These are phyloP conservation scores for Saccharomyces hybrid DNA, from an alignment of 1,139 yeast species.

Conservation along the genomic window DNA sequence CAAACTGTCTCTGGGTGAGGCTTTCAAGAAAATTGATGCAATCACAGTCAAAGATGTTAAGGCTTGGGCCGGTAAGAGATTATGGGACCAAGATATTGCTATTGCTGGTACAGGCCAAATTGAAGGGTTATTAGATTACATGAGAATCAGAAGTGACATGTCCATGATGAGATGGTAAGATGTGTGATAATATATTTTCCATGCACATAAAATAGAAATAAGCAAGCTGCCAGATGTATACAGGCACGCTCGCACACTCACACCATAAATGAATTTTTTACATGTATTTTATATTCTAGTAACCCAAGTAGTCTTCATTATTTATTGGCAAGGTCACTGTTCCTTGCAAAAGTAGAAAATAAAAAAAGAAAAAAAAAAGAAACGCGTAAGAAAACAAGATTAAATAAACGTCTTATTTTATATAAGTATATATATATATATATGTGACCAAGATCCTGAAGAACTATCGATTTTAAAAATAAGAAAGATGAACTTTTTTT, in stretches of 20 bases:
- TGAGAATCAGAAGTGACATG: conserved; percentile 82
- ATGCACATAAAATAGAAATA: conserved; percentile 4
- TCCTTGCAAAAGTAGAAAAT: background rate
- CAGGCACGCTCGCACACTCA: background rate
- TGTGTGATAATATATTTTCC: conserved; percentile 4
- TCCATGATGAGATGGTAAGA: conserved; percentile 71
- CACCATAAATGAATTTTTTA: background rate
- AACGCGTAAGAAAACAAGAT: background rate
- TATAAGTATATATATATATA: background rate
- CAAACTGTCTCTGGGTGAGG: conserved; percentile 52
- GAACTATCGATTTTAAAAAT: background rate
- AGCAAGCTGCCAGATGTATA: background rate
- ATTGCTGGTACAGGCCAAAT: conserved; percentile 78
- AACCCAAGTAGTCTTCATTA: background rate
- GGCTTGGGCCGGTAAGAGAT: conserved; percentile 65
- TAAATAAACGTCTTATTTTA: background rate
- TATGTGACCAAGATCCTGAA: background rate
- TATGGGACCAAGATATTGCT: conserved; percentile 82
- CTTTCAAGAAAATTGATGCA: conserved; percentile 52
- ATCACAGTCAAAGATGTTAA: conserved; percentile 53
- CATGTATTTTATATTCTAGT: conserved; percentile 1
- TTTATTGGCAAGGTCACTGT: background rate
- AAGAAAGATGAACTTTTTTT: background rate
- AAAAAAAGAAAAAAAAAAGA: background rate
- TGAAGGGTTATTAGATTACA: conserved; percentile 75